These are phyloP conservation scores for Halophytophthora polymorphica DNA, from an alignment of 352 stramenopile genomes.

Conservation along the genomic window DNA sequence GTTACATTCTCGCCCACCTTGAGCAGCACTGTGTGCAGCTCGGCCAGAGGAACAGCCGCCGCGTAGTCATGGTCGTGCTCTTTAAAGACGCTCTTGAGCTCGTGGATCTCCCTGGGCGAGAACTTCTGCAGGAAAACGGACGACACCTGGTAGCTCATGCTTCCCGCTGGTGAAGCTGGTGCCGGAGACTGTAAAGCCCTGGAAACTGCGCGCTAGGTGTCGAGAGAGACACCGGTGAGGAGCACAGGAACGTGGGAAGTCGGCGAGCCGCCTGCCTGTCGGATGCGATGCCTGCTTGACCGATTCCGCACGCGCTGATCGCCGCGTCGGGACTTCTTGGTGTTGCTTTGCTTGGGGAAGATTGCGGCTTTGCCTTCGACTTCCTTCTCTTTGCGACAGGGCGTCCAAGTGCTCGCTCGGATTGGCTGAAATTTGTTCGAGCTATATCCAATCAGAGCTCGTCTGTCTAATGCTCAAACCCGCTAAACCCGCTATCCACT, in stretches of 20 bases:
- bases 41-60: conserved; percentile 42
- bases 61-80: conserved; percentile 75
- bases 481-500: not conserved
- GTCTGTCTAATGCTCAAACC: not conserved
- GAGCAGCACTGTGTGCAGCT: conserved; percentile 62
- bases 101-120: conserved; percentile 84
- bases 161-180: not conserved
- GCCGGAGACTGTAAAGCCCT: not conserved
- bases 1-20: conserved; percentile 83
- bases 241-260: not conserved
- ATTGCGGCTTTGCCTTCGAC: conserved; percentile 3
- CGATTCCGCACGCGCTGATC: not conserved
- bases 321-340: not conserved
- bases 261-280: not conserved
- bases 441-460: too few relatives aligned
- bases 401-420: too few relatives aligned
- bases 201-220: not conserved
- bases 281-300: not conserved
- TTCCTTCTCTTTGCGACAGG: not conserved
- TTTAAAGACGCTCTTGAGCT: conserved; percentile 85
- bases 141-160: conserved; percentile 84
- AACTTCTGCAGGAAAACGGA: conserved; percentile 86
- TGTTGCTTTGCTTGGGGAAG: too few relatives aligned
- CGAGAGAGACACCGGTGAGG: not conserved
- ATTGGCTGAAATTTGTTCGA: too few relatives aligned